Conservation (phyloP, 352 stramenopile species). For the Phytophthora pini region DNA sequence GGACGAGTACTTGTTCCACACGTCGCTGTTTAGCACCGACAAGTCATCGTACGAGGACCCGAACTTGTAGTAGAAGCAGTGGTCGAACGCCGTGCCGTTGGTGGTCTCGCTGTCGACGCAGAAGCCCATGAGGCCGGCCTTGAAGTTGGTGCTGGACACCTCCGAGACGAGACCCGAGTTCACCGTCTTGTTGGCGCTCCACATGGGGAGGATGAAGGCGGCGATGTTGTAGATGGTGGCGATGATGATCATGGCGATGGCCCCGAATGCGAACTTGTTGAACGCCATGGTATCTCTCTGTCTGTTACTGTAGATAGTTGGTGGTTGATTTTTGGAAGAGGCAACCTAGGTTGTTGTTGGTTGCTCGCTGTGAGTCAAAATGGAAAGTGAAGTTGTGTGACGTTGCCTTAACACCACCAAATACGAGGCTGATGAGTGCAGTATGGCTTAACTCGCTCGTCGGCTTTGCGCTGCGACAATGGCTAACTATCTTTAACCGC, state of each 20-base stretch:
- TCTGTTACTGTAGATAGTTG: too few species aligned
- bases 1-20: constrained; percentile 50
- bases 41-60: constrained; percentile 52
- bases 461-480: too few species aligned
- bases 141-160: constrained; percentile 23
- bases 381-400: too few species aligned
- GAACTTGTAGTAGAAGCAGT: constrained; percentile 75
- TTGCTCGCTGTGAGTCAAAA: too few species aligned
- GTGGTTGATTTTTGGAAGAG: too few species aligned
- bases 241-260: constrained; percentile 23
- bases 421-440: too few species aligned
- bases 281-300: constrained; percentile 12
- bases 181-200: constrained; percentile 1
- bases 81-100: constrained; percentile 51
- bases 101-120: constrained; percentile 57
- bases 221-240: constrained; percentile 29
- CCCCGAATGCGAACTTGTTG: constrained; percentile 24
- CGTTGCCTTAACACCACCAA: too few species aligned
- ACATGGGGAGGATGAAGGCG: constrained; percentile 24
- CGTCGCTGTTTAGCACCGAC: constrained; percentile 31
- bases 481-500: too few species aligned
- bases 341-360: too few species aligned
- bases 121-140: constrained; percentile 25
- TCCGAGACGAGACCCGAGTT: not conserved
- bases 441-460: too few species aligned